phyloP scores from a whole-genome alignment of 192 early-diverging fungal genomes.

The Linderina pennispora region DNA sequence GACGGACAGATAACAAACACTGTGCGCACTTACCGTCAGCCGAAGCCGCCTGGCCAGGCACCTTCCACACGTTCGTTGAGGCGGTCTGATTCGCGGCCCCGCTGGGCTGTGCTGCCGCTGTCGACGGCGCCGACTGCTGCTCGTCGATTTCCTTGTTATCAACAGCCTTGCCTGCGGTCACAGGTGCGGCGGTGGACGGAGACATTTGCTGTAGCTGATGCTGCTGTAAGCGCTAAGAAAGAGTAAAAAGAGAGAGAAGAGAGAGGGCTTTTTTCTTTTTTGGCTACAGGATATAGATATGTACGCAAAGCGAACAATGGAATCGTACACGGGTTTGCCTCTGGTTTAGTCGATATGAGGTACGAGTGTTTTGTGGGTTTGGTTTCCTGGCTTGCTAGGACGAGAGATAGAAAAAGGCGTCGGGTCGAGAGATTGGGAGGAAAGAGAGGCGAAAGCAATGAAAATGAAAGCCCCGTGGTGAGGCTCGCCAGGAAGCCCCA shows the following conservation, averaged over 20 bases:
- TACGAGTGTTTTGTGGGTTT: no score
- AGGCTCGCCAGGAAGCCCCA: no score
- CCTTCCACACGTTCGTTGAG: slow-evolving; percentile 50
- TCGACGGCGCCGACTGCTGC: slow-evolving; percentile 1
- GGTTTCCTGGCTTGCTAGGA: no score
- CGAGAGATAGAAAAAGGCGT: no score
- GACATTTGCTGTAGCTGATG: not conserved
- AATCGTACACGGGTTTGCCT: not conserved
- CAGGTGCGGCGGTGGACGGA: not conserved
- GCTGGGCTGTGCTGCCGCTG: not conserved
- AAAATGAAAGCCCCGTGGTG: no score
- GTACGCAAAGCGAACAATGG: no score
- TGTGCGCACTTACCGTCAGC: slow-evolving; percentile 33
- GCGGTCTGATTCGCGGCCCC: slow-evolving; percentile 11
- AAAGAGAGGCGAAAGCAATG: no score
- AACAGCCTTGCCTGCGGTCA: slow-evolving; percentile 1
- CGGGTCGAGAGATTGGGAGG: no score
- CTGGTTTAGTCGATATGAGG: no score
- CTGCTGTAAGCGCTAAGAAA: not conserved
- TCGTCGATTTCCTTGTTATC: slow-evolving; percentile 2
- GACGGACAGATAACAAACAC: no score
- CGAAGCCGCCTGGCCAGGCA: slow-evolving; percentile 21
- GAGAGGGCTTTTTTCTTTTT: no score
- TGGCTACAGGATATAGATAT: no score
- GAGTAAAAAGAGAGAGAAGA: not conserved